Evolutionary conservation across 805 yeast species (phyloP).

Genomic region (Clavispora santaluciae): DNA sequence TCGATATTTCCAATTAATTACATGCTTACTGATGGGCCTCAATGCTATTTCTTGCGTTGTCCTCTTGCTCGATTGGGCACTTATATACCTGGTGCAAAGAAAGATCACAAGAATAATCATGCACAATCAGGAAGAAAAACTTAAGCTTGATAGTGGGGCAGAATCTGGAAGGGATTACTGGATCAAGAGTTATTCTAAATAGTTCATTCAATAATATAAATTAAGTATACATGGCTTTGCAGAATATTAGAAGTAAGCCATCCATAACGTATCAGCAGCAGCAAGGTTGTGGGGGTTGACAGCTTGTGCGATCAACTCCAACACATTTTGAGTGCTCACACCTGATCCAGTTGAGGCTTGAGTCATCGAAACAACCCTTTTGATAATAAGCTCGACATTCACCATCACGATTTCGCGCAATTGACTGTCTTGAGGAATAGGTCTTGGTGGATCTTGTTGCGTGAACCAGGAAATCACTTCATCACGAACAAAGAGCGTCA

Average conservation of each 20-base stretch:
- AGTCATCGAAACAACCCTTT: constrained; percentile 70
- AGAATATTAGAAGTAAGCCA: constrained; percentile 90
- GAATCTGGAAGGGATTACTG: no score
- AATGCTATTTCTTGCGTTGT: constrained; percentile 12
- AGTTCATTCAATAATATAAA: no score
- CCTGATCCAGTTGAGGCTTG: constrained; percentile 58
- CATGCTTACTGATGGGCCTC: constrained; percentile 6
- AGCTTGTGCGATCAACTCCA: constrained; percentile 89
- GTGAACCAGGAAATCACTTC: constrained; percentile 94
- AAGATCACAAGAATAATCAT: neutral
- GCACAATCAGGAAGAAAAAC: neutral
- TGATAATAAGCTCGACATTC: constrained; percentile 80
- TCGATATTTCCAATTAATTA: constrained; percentile 21
- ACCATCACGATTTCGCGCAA: constrained; percentile 80
- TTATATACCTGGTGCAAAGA: neutral
- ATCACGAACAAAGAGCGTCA: constrained; percentile 93
- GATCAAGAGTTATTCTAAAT: no score
- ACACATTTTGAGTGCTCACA: constrained; percentile 80
- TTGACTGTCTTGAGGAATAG: constrained; percentile 78
- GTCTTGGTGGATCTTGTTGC: constrained; percentile 67
- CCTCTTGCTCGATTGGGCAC: neutral
- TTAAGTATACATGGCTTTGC: no score
- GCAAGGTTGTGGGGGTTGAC: constrained; percentile 93
- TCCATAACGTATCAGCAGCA: constrained; percentile 86
- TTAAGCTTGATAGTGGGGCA: no score